Conservation (phyloP, 208 protist genomes). For the Borovskyia barvae region DNA sequence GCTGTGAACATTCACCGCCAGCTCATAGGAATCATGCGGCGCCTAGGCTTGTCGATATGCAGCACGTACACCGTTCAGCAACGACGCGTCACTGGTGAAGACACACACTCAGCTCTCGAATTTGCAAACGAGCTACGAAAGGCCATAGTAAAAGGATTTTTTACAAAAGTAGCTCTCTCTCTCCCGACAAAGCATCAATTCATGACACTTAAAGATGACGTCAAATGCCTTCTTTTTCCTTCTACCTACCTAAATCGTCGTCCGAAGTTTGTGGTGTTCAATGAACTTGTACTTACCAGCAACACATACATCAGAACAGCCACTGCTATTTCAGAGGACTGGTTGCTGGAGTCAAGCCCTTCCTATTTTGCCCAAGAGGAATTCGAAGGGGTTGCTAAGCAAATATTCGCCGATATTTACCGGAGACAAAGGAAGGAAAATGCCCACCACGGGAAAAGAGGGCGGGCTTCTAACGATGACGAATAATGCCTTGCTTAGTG, state of each 20-base stretch:
- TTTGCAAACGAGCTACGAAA: conserved; percentile 90
- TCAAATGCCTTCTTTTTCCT: conserved; percentile 90
- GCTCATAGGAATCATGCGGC: conserved; percentile 90
- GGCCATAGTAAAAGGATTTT: conserved; percentile 93
- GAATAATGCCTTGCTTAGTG: too few relatives aligned
- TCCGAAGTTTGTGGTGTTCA: conserved; percentile 98
- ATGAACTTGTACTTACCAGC: conserved; percentile 96
- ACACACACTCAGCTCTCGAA: conserved; percentile 30
- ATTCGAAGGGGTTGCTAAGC: conserved; percentile 74
- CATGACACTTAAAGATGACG: conserved; percentile 96
- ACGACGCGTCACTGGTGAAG: conserved; percentile 14
- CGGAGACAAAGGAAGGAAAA: conserved; percentile 26
- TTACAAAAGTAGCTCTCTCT: conserved; percentile 96
- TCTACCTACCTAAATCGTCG: conserved; percentile 92
- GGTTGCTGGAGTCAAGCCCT: conserved; percentile 85
- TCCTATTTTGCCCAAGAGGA: conserved; percentile 85
- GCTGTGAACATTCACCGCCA: conserved; percentile 96
- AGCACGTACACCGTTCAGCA: conserved; percentile 58
- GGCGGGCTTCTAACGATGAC: conserved; percentile 7
- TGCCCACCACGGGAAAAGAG: conserved; percentile 18
- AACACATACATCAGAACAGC: conserved; percentile 97
- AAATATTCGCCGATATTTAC: conserved; percentile 83
- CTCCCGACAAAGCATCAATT: conserved; percentile 95
- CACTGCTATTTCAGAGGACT: conserved; percentile 94
- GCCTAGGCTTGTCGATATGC: conserved; percentile 46